Base-by-base conservation (phyloP, 73 alveolate genomes). In the Paramecium primaurelia region DNA sequence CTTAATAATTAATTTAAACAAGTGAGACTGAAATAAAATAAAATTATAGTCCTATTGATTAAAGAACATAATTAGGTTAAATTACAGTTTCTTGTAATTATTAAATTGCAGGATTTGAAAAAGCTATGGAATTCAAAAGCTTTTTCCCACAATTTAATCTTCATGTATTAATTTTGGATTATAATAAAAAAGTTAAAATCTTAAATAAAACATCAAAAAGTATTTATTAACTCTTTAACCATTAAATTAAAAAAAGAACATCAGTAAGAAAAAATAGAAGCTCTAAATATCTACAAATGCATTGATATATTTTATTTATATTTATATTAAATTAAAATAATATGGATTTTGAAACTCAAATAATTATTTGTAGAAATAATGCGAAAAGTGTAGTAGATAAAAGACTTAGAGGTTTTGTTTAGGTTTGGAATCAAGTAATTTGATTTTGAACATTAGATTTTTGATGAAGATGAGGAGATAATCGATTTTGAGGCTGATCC, bases 401-500 rank as follows among this genome's bases (percentile, higher is more conserved):
- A 64, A 28, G 84, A 64, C 47, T 64, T 2, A 64, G 47, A 34
- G 42, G 28, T 0, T 64, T 25, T 59, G 77, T 59, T 26, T 14
- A 59, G 40, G 77, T 59, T 25, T 59, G 77, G 77, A 59, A 30
- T 59, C 40, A 64, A 26, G 84, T 25, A 25, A 26, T 3, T 32
- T 64, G 69, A 54, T 64, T 28, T 32, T 25, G 28, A 64, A 32
- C 47, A 26, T 32, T 64, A 64, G 84, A 64, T 64, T 25, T 64
- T 64, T 28, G 49, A 64, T 38, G 64, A 73, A 12, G 87, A 73
- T 73, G 60, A 73, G 47, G 59, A 73, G 8, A 37, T 73, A 14
- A 38, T 73, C 2, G 60, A 73, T 73, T 73, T 37, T 73, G 59
- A 73, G 22, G 59, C 87, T 36, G 87, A 73, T 18, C 87, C 60